A percentile compares a stretch with the other conserved stretches of the same genome.
phyloP scores from a whole-genome alignment of 257 asterid species.

The Solanum commersonii region DNA sequence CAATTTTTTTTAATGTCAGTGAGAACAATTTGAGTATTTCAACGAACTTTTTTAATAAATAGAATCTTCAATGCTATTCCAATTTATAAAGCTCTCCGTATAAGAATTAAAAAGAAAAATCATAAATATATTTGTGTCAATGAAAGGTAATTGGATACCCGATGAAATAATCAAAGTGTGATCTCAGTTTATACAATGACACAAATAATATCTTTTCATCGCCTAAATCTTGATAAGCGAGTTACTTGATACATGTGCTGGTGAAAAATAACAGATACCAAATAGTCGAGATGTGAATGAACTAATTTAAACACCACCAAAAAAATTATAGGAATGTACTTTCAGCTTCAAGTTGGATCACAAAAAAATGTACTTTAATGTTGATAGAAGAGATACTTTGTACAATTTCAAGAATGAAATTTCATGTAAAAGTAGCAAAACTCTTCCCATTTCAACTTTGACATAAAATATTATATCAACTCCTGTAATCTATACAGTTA shows the following conservation, averaged over 20 bases:
- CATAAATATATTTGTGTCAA: background rate
- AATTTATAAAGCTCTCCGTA: no score
- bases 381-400: background rate
- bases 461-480: background rate
- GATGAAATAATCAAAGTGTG: background rate
- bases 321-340: background rate
- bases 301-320: background rate
- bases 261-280: background rate
- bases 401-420: background rate
- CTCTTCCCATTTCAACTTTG: background rate
- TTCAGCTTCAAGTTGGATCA: background rate
- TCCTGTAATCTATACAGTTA: background rate
- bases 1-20: fast-evolving
- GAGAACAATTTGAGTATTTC: background rate
- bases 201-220: background rate
- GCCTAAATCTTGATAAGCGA: background rate
- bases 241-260: background rate
- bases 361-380: background rate
- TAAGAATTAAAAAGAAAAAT: background rate
- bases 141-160: background rate
- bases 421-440: background rate
- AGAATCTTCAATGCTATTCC: background rate
- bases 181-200: background rate
- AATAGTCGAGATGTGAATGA: background rate
- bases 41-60: no score